Conservation (phyloP, 2,329 filamentous ascomycete species). For the Arachnopeziza araneosa region DNA sequence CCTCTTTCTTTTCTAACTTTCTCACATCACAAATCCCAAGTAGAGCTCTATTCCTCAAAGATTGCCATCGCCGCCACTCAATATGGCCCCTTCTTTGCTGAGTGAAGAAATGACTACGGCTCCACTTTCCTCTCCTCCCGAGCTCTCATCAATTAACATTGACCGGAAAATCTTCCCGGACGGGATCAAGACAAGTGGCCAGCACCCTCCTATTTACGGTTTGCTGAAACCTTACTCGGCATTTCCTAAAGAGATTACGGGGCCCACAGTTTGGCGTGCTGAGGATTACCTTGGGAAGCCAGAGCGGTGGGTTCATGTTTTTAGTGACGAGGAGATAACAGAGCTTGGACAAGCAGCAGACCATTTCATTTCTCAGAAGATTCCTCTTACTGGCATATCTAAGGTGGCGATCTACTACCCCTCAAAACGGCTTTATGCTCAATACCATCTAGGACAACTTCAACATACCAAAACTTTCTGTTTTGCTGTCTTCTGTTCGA, state of each 20-base stretch:
- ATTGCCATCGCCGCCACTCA: neutral
- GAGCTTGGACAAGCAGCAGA: conserved; percentile 65
- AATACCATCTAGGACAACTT: conserved; percentile 43
- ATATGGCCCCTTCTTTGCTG: conserved; percentile 2
- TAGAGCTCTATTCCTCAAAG: too few relatives aligned
- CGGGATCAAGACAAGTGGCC: conserved; percentile 51
- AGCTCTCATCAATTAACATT: neutral
- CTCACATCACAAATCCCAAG: too few relatives aligned
- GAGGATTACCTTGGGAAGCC: conserved; percentile 30
- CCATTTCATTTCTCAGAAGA: conserved; percentile 58
- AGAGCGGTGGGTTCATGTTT: conserved; percentile 62
- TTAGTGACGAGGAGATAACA: conserved; percentile 58
- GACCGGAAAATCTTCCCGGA: conserved; percentile 31
- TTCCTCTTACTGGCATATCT: conserved; percentile 65
- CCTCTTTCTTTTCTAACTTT: too few relatives aligned
- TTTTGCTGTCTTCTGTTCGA: conserved; percentile 49
- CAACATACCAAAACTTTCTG: conserved; percentile 49
- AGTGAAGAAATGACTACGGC: neutral
- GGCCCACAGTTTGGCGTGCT: conserved; percentile 67
- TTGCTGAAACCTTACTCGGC: conserved; percentile 59
- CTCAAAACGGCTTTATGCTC: neutral
- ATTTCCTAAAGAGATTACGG: conserved; percentile 66
- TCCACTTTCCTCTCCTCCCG: neutral
- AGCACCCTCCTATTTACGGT: conserved; percentile 64
- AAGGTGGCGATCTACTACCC: conserved; percentile 36